phyloP scores from a whole-genome alignment of 2,329 filamentous ascomycete species.

The Hypoxylon sp. region DNA sequence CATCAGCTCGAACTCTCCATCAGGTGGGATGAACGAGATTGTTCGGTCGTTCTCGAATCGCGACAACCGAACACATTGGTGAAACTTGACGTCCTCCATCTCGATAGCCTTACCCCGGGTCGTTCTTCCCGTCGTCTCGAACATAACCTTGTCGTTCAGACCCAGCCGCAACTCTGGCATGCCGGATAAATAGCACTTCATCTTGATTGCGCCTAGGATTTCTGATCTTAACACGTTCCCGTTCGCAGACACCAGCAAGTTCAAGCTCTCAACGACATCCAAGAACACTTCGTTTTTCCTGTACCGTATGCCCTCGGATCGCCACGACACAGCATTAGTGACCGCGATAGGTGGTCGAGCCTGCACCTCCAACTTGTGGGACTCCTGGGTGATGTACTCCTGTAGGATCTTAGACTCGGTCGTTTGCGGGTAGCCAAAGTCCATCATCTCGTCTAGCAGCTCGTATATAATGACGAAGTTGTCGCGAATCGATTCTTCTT shows the following conservation, averaged over 20 bases:
- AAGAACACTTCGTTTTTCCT: slow-evolving; percentile 99
- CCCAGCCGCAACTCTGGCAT: slow-evolving; percentile 97
- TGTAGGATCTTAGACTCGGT: slow-evolving; percentile 99
- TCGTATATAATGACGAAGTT: slow-evolving; percentile 99
- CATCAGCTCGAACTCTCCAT: slow-evolving; percentile 99
- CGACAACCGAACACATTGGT: slow-evolving; percentile 95
- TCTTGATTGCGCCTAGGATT: slow-evolving; percentile 96
- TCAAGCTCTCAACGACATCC: slow-evolving; percentile 95
- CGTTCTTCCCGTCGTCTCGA: slow-evolving; percentile 94
- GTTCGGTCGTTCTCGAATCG: slow-evolving; percentile 98
- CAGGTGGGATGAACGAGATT: slow-evolving; percentile 98
- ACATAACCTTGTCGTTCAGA: slow-evolving; percentile 99
- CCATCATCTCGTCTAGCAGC: slow-evolving; percentile 99
- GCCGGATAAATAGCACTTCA: slow-evolving; percentile 99
- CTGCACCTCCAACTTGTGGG: slow-evolving; percentile 97
- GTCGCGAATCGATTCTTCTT: slow-evolving; percentile 98
- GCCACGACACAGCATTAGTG: slow-evolving; percentile 97
- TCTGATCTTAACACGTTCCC: slow-evolving; percentile 96
- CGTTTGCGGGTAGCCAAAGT: slow-evolving; percentile 98
- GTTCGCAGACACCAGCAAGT: slow-evolving; percentile 91
- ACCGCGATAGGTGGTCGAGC: slow-evolving; percentile 96
- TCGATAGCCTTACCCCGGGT: slow-evolving; percentile 97
- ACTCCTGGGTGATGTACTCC: slow-evolving; percentile 99
- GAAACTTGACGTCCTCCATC: slow-evolving; percentile 99
- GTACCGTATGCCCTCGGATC: slow-evolving; percentile 97